Evolutionary conservation across 2,329 filamentous ascomycete genomes (phyloP).

Genomic region (Colletotrichum tamarilloi): DNA sequence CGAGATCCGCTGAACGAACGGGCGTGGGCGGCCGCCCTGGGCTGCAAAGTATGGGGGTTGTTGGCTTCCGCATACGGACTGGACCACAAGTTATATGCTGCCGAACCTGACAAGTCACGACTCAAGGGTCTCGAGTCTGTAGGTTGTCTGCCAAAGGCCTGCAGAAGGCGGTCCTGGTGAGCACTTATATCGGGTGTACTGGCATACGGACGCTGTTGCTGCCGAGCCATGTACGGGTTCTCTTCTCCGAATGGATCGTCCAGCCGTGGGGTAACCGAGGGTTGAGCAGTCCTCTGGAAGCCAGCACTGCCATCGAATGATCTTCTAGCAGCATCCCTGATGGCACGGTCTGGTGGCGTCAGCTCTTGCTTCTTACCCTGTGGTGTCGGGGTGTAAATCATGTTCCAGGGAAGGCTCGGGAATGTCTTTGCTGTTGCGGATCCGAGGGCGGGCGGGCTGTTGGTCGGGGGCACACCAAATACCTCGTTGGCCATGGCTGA

Average conservation of each 20-base stretch:
- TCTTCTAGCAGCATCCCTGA: slow-evolving; percentile 25
- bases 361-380: slow-evolving; percentile 31
- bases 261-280: slow-evolving; percentile 28
- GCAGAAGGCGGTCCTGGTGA: slow-evolving; percentile 49
- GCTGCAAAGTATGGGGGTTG: slow-evolving; percentile 19
- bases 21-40: slow-evolving; percentile 19
- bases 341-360: slow-evolving; percentile 25
- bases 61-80: slow-evolving; percentile 19
- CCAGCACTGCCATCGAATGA: slow-evolving; percentile 25
- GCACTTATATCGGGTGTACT: slow-evolving; percentile 31
- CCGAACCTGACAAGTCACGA: slow-evolving; percentile 25
- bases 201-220: slow-evolving; percentile 19
- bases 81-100: slow-evolving; percentile 19
- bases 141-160: slow-evolving; percentile 44
- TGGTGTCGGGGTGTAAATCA: slow-evolving; percentile 49
- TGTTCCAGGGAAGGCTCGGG: slow-evolving; percentile 62
- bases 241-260: slow-evolving; percentile 45
- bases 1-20: slow-evolving; percentile 35
- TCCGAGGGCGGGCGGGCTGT: slow-evolving; percentile 44
- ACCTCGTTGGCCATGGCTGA: slow-evolving; percentile 62
- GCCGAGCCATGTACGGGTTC: slow-evolving; percentile 1
- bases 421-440: slow-evolving; percentile 50
- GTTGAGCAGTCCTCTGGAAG: background rate
- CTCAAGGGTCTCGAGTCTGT: slow-evolving; percentile 28
- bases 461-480: slow-evolving; percentile 54